phyloP scores from a whole-genome alignment of 2,329 filamentous ascomycete genomes.

The Fusarium odoratissimum region DNA sequence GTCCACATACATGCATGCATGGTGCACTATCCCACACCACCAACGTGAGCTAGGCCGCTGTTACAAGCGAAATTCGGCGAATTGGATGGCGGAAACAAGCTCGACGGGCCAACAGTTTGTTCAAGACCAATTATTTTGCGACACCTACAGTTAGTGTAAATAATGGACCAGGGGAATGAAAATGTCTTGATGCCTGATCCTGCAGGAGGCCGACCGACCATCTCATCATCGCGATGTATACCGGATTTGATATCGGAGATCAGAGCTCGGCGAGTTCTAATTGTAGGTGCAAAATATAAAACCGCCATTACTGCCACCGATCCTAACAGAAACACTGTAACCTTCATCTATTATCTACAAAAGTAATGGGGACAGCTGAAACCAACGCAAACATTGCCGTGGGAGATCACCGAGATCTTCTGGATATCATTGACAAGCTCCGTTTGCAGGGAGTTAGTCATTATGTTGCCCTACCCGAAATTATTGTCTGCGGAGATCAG shows the following conservation, averaged over 20 bases:
- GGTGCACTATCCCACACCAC: background rate
- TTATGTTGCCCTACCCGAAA: conserved; percentile 56
- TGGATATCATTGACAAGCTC: conserved; percentile 53
- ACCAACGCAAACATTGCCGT: background rate
- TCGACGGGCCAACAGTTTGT: background rate
- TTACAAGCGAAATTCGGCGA: background rate
- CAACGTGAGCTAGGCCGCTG: too few relatives aligned
- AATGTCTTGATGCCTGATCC: background rate
- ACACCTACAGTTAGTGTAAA: background rate
- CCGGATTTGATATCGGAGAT: background rate
- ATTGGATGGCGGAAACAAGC: background rate
- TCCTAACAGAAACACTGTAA: background rate
- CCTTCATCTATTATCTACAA: background rate
- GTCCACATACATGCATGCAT: background rate
- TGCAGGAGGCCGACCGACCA: conserved; percentile 1
- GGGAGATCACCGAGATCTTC: conserved; percentile 2
- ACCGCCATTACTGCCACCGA: background rate
- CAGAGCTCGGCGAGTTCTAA: background rate
- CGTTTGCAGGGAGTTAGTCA: conserved; percentile 51
- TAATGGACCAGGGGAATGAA: background rate
- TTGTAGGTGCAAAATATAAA: background rate
- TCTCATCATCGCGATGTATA: background rate
- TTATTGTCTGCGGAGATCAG: conserved; percentile 70
- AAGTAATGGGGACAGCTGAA: background rate
- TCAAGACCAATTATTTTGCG: background rate